Percentiles rank a stretch among this genome's conserved stretches.
phyloP scores from a whole-genome alignment of 139 green algal species.

The Bryopsis sp. region DNA sequence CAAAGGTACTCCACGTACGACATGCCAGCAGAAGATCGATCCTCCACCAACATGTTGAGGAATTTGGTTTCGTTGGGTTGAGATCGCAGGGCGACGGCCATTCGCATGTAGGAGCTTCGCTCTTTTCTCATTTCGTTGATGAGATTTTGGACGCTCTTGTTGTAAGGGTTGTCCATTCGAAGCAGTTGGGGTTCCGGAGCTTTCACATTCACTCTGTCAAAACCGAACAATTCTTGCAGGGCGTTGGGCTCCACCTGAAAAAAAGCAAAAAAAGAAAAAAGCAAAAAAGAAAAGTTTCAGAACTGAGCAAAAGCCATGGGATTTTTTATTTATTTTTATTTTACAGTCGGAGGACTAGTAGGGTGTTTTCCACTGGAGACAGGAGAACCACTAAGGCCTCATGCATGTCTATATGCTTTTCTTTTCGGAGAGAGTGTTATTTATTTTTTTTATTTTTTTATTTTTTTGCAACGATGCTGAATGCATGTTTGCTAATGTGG shows the following conservation, averaged over 20 bases:
- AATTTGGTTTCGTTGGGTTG: constrained; percentile 46
- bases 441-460: too few relatives aligned
- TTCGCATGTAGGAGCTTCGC: not conserved
- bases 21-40: constrained; percentile 49
- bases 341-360: too few relatives aligned
- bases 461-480: too few relatives aligned
- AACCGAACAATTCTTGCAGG: constrained; percentile 9
- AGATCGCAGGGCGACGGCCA: constrained; percentile 14
- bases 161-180: not conserved
- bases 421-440: too few relatives aligned
- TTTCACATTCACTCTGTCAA: not conserved
- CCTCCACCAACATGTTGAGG: constrained; percentile 64
- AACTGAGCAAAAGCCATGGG: too few relatives aligned
- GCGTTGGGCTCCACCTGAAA: constrained; percentile 3
- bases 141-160: constrained; percentile 16
- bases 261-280: not conserved
- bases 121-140: constrained; percentile 19
- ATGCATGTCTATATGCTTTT: too few relatives aligned
- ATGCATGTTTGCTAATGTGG: too few relatives aligned
- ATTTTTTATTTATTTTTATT: too few relatives aligned
- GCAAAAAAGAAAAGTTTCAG: not conserved
- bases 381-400: too few relatives aligned
- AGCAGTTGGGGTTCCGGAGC: not conserved
- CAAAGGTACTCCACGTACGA: constrained; percentile 86
- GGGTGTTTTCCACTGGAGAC: too few relatives aligned